Evolutionary conservation across 306 rosid genomes (phyloP).

Genomic region (Cucurbita ficifolia): DNA sequence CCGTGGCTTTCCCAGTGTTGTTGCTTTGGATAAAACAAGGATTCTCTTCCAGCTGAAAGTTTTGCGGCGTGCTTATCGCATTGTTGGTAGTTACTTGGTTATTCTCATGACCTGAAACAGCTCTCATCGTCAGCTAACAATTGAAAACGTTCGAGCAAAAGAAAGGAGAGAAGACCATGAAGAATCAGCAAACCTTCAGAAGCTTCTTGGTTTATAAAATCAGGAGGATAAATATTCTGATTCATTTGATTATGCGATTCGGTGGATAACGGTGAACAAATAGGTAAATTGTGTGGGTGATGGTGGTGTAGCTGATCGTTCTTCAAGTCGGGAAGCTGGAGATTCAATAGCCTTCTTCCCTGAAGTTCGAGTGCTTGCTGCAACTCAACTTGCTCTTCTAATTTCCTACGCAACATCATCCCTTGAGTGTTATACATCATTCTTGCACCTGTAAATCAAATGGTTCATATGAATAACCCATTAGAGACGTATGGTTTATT

Average conservation of each 20-base stretch:
- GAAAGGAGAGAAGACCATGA: not conserved
- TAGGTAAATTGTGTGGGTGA: slow-evolving; percentile 58
- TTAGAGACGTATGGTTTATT: not conserved
- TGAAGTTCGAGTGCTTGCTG: slow-evolving; percentile 77
- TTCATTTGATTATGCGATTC: slow-evolving; percentile 32
- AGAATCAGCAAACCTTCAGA: slow-evolving; percentile 33
- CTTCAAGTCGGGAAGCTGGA: slow-evolving; percentile 72
- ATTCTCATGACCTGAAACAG: slow-evolving; percentile 31
- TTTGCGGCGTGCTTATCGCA: slow-evolving; percentile 18
- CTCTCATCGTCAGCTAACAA: not conserved
- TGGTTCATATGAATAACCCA: not conserved
- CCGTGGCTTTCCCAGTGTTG: slow-evolving; percentile 16
- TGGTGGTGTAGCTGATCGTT: slow-evolving; percentile 49
- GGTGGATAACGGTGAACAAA: slow-evolving; percentile 37
- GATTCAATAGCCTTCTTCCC: slow-evolving; percentile 61
- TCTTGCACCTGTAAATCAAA: slow-evolving; percentile 40
- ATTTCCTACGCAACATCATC: slow-evolving; percentile 48
- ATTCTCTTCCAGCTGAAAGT: slow-evolving; percentile 26
- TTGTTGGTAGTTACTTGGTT: slow-evolving; percentile 13
- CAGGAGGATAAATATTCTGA: slow-evolving; percentile 33
- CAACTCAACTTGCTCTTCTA: slow-evolving; percentile 78
- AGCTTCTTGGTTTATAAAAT: slow-evolving; percentile 36
- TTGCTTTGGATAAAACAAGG: slow-evolving; percentile 14
- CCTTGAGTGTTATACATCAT: slow-evolving; percentile 53
- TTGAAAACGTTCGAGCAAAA: not conserved